These are phyloP conservation scores for Penicillium mononematosum DNA, from an alignment of 495 filamentous ascomycete species.

Conservation along the genomic window DNA sequence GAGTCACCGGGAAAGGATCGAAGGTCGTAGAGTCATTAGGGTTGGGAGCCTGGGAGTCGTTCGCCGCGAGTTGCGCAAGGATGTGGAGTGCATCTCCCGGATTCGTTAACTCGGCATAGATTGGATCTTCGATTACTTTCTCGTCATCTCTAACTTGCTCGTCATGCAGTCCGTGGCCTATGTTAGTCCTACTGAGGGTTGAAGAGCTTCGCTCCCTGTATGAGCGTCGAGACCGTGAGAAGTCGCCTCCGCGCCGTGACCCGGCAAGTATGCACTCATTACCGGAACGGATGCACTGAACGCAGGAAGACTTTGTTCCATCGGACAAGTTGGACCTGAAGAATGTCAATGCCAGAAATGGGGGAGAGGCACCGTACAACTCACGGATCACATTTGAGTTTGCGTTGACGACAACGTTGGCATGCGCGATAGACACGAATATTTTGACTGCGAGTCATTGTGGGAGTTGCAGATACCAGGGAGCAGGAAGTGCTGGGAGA, in stretches of 20 bases:
- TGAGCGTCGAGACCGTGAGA: slow-evolving; percentile 1
- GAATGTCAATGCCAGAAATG: too few relatives aligned
- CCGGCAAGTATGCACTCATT: slow-evolving; percentile 2
- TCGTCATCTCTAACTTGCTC: neutral
- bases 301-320: neutral
- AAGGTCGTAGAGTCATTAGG: neutral
- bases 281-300: slow-evolving; percentile 1
- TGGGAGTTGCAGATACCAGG: neutral
- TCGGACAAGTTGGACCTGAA: too few relatives aligned
- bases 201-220: neutral
- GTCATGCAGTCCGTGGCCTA: neutral
- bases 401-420: slow-evolving; percentile 3
- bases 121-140: neutral
- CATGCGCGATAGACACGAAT: slow-evolving; percentile 8
- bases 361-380: neutral
- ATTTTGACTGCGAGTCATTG: slow-evolving; percentile 11
- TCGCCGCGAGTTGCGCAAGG: slow-evolving; percentile 5
- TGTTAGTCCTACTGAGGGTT: neutral
- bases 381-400: slow-evolving; percentile 10
- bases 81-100: slow-evolving; percentile 9
- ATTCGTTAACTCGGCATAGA: slow-evolving; percentile 10
- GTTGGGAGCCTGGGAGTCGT: neutral
- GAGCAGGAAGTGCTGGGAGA: too few relatives aligned
- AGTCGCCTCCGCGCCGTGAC: slow-evolving; percentile 6
- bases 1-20: too few relatives aligned